A percentile compares a stretch with the other conserved stretches of the same genome.
These are phyloP conservation scores for Tolypocladium sp. DNA, from an alignment of 2,329 filamentous ascomycete genomes.

Conservation along the genomic window DNA sequence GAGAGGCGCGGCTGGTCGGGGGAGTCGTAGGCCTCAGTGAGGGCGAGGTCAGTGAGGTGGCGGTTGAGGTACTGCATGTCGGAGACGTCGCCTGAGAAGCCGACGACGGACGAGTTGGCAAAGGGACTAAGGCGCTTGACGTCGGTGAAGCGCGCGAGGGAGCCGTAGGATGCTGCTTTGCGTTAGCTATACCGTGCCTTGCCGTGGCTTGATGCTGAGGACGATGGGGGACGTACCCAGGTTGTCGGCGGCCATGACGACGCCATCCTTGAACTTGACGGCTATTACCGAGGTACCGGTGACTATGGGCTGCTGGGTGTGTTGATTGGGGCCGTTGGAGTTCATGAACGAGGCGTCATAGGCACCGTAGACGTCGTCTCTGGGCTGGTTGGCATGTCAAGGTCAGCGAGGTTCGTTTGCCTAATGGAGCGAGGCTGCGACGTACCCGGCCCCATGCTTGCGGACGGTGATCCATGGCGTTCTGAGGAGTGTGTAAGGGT, in stretches of 20 bases:
- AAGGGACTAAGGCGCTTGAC: conserved; percentile 92
- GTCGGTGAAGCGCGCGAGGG: conserved; percentile 90
- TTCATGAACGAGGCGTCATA: conserved; percentile 86
- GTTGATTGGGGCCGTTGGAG: conserved; percentile 60
- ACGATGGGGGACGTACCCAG: conserved; percentile 50
- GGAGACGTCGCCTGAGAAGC: conserved; percentile 93
- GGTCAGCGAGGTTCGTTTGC: conserved; percentile 6
- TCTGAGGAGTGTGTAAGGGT: not conserved
- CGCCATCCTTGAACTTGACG: conserved; percentile 92
- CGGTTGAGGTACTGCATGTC: conserved; percentile 99
- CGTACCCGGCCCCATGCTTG: conserved; percentile 65
- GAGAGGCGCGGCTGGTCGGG: conserved; percentile 48
- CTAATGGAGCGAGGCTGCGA: conserved; percentile 7
- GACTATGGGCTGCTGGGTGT: conserved; percentile 87
- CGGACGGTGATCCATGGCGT: conserved; percentile 60
- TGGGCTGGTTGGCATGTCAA: conserved; percentile 51
- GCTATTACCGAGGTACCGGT: conserved; percentile 94
- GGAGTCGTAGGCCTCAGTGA: conserved; percentile 74
- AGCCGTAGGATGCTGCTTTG: conserved; percentile 84
- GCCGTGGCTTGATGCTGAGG: not conserved
- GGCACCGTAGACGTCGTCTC: conserved; percentile 92
- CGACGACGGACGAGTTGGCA: conserved; percentile 73
- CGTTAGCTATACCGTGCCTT: not conserved
- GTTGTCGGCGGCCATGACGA: conserved; percentile 96
- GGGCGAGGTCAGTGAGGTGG: conserved; percentile 76